Percentiles rank a stretch among this genome's conserved stretches.
These are phyloP conservation scores for Medakamo hakoo DNA, from an alignment of 139 green algal genomes.

Conservation along the genomic window DNA sequence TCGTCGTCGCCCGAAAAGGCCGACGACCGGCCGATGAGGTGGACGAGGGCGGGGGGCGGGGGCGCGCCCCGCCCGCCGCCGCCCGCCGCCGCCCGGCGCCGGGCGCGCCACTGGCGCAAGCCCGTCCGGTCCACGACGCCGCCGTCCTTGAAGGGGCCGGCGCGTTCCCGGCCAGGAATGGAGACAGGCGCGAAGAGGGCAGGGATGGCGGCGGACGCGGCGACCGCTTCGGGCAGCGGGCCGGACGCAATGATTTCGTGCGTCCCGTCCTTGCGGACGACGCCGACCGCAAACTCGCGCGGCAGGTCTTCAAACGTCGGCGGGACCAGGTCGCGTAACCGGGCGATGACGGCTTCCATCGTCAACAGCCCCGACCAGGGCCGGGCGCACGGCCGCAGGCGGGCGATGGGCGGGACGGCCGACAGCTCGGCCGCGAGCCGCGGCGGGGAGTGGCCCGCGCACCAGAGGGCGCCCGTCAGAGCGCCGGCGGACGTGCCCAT, in stretches of 20 bases:
- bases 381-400: slow-evolving; percentile 27
- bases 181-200: slow-evolving; percentile 55
- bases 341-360: slow-evolving; percentile 45
- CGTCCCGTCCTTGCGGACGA: slow-evolving; percentile 32
- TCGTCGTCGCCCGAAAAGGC: slow-evolving; percentile 62
- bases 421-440: slow-evolving; percentile 49
- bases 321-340: slow-evolving; percentile 52
- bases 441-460: slow-evolving; percentile 44
- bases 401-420: slow-evolving; percentile 38
- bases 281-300: slow-evolving; percentile 52
- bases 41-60: slow-evolving; percentile 50
- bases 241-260: slow-evolving; percentile 59
- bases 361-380: slow-evolving; percentile 61
- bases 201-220: slow-evolving; percentile 70
- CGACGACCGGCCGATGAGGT: slow-evolving; percentile 59
- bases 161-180: slow-evolving; percentile 29
- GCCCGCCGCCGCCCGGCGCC: slow-evolving; percentile 1
- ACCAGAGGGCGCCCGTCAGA: slow-evolving; percentile 55
- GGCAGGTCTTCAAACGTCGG: slow-evolving; percentile 63
- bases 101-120: slow-evolving; percentile 48
- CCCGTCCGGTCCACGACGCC: slow-evolving; percentile 63
- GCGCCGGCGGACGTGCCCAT: slow-evolving; percentile 75
- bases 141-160: slow-evolving; percentile 56
- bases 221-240: slow-evolving; percentile 63
- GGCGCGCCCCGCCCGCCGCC: slow-evolving; percentile 1